A percentile compares a stretch with the other conserved stretches of the same genome.
phyloP scores from a whole-genome alignment of 2,329 filamentous ascomycete genomes.

The Cytospora chrysosperma region DNA sequence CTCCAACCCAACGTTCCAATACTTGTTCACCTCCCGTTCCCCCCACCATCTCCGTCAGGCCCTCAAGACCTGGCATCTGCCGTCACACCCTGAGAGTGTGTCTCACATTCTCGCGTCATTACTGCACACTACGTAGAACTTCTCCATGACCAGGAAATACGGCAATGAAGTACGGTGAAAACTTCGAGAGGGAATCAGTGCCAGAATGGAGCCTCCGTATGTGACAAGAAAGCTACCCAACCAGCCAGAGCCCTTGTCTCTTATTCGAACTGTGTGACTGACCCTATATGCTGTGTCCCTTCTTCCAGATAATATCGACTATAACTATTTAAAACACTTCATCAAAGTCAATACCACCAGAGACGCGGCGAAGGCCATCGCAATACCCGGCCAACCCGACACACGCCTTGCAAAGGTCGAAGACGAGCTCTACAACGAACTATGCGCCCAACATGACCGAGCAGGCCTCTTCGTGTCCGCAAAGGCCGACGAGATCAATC shows the following conservation, averaged over 20 bases:
- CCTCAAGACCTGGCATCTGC: not conserved
- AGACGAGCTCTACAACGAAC: slow-evolving; percentile 66
- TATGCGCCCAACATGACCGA: slow-evolving; percentile 73
- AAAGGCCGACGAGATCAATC: slow-evolving; percentile 75
- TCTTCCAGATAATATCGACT: slow-evolving; percentile 77
- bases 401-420: slow-evolving; percentile 63
- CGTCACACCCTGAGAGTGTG: not conserved
- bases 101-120: not conserved
- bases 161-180: slow-evolving; percentile 74
- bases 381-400: slow-evolving; percentile 71
- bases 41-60: no score
- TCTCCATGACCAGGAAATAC: slow-evolving; percentile 1
- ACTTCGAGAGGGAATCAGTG: slow-evolving; percentile 72
- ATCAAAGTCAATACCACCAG: slow-evolving; percentile 78
- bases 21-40: not conserved
- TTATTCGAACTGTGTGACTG: slow-evolving; percentile 20
- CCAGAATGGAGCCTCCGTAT: slow-evolving; percentile 78
- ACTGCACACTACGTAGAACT: not conserved
- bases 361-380: slow-evolving; percentile 66
- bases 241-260: not conserved
- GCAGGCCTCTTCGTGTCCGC: slow-evolving; percentile 76
- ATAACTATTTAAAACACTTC: slow-evolving; percentile 80
- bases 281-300: slow-evolving; percentile 12
- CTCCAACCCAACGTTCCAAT: not conserved
- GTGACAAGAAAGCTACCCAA: slow-evolving; percentile 28